These are phyloP conservation scores for Rhododendron griersonianum DNA, from an alignment of 148 eudicot genomes.

Conservation along the genomic window DNA sequence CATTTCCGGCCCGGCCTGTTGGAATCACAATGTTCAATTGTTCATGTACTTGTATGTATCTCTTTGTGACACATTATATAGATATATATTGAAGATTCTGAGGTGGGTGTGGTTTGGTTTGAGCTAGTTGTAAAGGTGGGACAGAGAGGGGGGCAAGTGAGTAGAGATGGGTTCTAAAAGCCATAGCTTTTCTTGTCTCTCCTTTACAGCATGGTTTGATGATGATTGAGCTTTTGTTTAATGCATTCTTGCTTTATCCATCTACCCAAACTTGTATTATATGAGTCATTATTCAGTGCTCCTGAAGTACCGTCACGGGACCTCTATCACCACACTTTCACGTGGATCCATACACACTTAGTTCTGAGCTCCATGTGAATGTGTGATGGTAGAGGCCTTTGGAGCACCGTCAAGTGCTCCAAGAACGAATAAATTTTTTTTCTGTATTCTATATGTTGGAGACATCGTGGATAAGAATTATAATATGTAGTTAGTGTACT, in stretches of 20 bases:
- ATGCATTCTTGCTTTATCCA: slow-evolving; percentile 6
- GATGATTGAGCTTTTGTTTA: neutral
- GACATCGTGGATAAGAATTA: too few relatives aligned
- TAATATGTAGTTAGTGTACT: neutral
- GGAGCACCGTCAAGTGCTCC: neutral
- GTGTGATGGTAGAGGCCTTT: neutral
- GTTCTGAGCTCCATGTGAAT: too few relatives aligned
- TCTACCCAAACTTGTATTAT: slow-evolving; percentile 5
- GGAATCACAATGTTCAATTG: neutral
- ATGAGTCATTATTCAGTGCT: neutral
- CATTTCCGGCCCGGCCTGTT: neutral
- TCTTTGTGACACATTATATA: neutral
- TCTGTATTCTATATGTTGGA: neutral
- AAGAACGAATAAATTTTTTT: neutral
- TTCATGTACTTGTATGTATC: neutral
- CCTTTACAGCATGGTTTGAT: slow-evolving; percentile 21
- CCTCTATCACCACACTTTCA: neutral
- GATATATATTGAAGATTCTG: neutral
- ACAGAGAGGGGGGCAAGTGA: neutral
- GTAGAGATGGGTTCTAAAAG: neutral
- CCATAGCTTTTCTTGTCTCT: neutral
- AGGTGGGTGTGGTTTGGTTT: slow-evolving; percentile 11
- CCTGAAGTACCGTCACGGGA: neutral
- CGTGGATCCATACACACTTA: too few relatives aligned
- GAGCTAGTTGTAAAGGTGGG: slow-evolving; percentile 16